A percentile compares a stretch with the other conserved stretches of the same genome.
phyloP scores from a whole-genome alignment of 2,329 filamentous ascomycete species.

The Purpureocillium takamizusanense region DNA sequence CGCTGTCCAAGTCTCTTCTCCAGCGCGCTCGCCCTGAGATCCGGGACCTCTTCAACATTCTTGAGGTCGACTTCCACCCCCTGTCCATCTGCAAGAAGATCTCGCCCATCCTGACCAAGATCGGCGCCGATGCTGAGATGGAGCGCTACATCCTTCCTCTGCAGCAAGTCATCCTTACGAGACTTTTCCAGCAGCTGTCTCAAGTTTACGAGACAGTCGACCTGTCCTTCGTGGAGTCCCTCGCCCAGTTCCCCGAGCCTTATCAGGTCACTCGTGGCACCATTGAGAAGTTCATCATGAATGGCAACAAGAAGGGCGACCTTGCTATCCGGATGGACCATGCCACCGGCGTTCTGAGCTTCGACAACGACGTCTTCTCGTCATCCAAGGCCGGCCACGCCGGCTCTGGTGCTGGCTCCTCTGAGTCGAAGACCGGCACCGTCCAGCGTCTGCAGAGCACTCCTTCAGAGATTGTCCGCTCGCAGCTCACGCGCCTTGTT shows the following conservation, averaged over 20 bases:
- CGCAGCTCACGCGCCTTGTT: slow-evolving; percentile 83
- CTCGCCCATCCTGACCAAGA: slow-evolving; percentile 87
- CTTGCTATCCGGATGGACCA: slow-evolving; percentile 94
- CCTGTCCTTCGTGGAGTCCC: slow-evolving; percentile 82
- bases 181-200: slow-evolving; percentile 96
- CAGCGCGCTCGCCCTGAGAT: slow-evolving; percentile 92
- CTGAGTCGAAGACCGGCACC: slow-evolving; percentile 73
- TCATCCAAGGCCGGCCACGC: slow-evolving; percentile 87
- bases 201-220: slow-evolving; percentile 99
- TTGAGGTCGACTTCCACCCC: slow-evolving; percentile 98
- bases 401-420: slow-evolving; percentile 75
- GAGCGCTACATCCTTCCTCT: slow-evolving; percentile 91
- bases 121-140: slow-evolving; percentile 91
- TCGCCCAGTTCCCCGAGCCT: slow-evolving; percentile 92
- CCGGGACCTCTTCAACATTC: slow-evolving; percentile 92
- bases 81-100: slow-evolving; percentile 99
- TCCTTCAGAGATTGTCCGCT: slow-evolving; percentile 92
- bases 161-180: slow-evolving; percentile 96
- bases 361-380: slow-evolving; percentile 97
- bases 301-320: slow-evolving; percentile 99
- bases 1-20: slow-evolving; percentile 86
- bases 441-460: slow-evolving; percentile 96
- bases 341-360: slow-evolving; percentile 87
- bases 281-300: slow-evolving; percentile 99
- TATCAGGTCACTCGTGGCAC: slow-evolving; percentile 86